Base-by-base conservation (phyloP, 495 filamentous ascomycete genomes). In the Aspergillus haitiensis region DNA sequence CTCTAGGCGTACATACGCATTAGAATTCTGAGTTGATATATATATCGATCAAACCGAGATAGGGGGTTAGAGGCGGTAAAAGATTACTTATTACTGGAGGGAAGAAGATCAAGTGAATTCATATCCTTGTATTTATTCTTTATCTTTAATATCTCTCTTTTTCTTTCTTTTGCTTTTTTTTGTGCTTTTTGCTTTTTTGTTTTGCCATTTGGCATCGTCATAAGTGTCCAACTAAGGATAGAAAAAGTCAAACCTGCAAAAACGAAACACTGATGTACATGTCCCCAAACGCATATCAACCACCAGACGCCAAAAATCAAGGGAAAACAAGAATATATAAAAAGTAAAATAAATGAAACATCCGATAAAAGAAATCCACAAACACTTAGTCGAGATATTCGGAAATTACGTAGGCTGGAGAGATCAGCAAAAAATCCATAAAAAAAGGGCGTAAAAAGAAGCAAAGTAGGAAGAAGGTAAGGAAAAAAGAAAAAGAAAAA, bases 321-420 rank as follows among this genome's bases (percentile, higher is more conserved):
- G 34, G 21, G 51, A 61, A 16, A 39, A 64, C 50, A 13, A n/a
- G 5, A 18, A n/a, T 21, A 62, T 18, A n/a, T 47, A 5, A 34
- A 35, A 63, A 54, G 45, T n/a, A 62, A 44, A 54, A 59, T 10
- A 36, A 57, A 59, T 49, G 10, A 37, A 33, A 62, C 44, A 48
- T 5, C 36, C 50, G 57, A 56, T 33, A 46, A 58, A 55, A 61
- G 49, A 57, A 52, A 47, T 59, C 21, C 61, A 63, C 61, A 63
- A 63, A 63, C 61, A 53, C 56, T 49, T 55, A 59, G 44, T 54
- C 58, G 51, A 54, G 32, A 33, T 59, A 48, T 21, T 47, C 33
- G 52, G 18, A 50, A 16, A 50, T 62, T 62, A 57, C 60, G 60
- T 54, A 16, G 47, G 15, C 53, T 56, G 49, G 52, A 37, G 18